Conservation (phyloP, 257 asterid species). For the Solanum lignicaule region DNA sequence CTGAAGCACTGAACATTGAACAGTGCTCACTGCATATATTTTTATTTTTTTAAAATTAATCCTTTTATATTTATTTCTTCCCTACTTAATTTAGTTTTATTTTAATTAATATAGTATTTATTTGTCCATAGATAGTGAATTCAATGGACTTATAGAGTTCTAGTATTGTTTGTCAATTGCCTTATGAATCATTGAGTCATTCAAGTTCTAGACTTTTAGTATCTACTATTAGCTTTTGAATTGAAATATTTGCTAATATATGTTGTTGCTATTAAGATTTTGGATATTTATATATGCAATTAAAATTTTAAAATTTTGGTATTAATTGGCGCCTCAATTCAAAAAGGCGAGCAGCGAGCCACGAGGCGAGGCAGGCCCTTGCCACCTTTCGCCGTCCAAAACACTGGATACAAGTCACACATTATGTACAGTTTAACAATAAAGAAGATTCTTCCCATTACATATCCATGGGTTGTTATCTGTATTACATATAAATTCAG, state of each 20-base stretch:
- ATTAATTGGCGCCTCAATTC: not conserved
- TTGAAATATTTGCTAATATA: not conserved
- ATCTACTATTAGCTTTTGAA: not conserved
- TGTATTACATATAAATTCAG: not conserved
- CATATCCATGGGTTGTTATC: not conserved
- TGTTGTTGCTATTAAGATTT: not conserved
- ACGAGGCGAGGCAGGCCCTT: not conserved
- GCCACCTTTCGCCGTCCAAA: not conserved
- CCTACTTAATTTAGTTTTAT: not conserved
- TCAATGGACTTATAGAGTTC: not conserved
- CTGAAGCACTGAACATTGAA: not conserved
- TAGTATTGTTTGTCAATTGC: not conserved
- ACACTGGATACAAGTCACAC: not conserved
- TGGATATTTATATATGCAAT: not conserved
- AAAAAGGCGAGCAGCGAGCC: fast-evolving
- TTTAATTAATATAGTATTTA: too few species aligned
- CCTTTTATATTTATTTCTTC: not conserved
- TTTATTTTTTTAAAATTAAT: too few species aligned
- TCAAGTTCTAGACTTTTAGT: not conserved
- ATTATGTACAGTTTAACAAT: not conserved
- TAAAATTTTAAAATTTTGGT: not conserved
- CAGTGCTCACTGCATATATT: not conserved
- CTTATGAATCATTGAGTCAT: not conserved
- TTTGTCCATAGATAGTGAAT: not conserved
- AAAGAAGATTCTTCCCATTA: not conserved